Base-by-base conservation (phyloP, 306 rosid species). In the Psophocarpus tetragonolobus region DNA sequence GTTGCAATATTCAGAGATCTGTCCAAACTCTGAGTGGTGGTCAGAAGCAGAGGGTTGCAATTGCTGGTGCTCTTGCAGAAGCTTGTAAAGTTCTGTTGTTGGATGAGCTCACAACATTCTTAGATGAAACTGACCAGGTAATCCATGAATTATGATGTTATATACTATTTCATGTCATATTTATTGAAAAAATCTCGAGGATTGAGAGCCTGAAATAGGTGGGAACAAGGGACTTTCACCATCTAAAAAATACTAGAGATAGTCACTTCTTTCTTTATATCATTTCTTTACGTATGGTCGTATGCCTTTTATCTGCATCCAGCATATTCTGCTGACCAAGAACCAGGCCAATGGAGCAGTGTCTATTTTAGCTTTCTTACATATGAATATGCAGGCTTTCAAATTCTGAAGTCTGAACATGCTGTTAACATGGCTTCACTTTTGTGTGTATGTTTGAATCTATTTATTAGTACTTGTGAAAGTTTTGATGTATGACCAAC, bases 21-120 rank as follows among this genome's bases (percentile, higher is more conserved):
- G 96, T 90, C 70, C 97, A 92, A 84, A 88, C 94, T 50, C 89
- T 92, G 15, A 92, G 97, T 68, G 96, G 97, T 51, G 96, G 97
- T 82, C 97, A 92, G 89, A 92, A 92, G 80, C 96, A 92, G 82
- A 90, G 97, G 81, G 91, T 92, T 71, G 97, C 96, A 78, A 90
- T 90, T 69, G 97, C 97, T 12, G 96, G 96, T 82, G 96, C 96
- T 86, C 85, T 92, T 53, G 97, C 96, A 56, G 97, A 92, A 87
- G 87, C 96, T 64, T 92, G 96, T 75, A 87, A 89, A 81, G 96
- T 92, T 71, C 85, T 92, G 70, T 80, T 92, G 77, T 78, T 92
- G 83, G 97, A 92, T 76, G 97, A 92, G 88, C 89, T 92, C 76
- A 89, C 97, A 13, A 92, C 97, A 30, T 92, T 92, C 74, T 84